Base-by-base conservation (phyloP, 495 filamentous ascomycete genomes). In the Penicillium lagena region DNA sequence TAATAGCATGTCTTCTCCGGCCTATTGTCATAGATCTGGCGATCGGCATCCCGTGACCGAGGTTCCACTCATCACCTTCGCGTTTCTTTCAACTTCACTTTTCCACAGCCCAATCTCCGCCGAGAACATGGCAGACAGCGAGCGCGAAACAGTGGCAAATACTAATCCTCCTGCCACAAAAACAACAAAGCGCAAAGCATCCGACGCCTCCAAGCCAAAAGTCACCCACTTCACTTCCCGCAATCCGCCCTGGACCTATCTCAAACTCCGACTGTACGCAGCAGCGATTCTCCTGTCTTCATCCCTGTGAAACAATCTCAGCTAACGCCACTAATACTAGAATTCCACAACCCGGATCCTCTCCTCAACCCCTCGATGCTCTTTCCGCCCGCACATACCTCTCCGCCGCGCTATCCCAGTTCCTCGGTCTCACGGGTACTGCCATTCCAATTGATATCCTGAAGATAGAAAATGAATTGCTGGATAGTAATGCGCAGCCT, bases 401-500 rank as follows among this genome's bases (percentile, higher is more conserved):
- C 40, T 82, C 78, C 14, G 63, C 83, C 28, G 85, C 89, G 0
- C 69, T 96, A 1, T 76, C 74, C 8, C 86, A 90, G 55, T 95
- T 87, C 66, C 79, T 96, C 13, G 91, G 91, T 8, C 54, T 85
- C 29, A 79, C 79, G 2, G 91, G 91, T 29, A 71, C 84, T 6
- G 78, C 83, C 1, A 88, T 96, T 14, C 69, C 84, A 1, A 64
- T 96, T 47, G 91, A 96, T 54, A 83, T 96, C 29, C 71, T 96
- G 7, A 80, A 86, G 35, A 63, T 86, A 5, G 64, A 75, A 32
- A 27, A 35, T n/a, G 45, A 28, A 10, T 39, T 52, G 6, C 27
- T 28, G 8, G 13, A 37, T 13, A 9, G 14, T 0, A 15, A 29
- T 27, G 22, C 32, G 12, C 34, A 37, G 9, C 31, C 29, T 8